phyloP scores from a whole-genome alignment of 2,329 filamentous ascomycete species.

The Plenodomus tracheiphilus region DNA sequence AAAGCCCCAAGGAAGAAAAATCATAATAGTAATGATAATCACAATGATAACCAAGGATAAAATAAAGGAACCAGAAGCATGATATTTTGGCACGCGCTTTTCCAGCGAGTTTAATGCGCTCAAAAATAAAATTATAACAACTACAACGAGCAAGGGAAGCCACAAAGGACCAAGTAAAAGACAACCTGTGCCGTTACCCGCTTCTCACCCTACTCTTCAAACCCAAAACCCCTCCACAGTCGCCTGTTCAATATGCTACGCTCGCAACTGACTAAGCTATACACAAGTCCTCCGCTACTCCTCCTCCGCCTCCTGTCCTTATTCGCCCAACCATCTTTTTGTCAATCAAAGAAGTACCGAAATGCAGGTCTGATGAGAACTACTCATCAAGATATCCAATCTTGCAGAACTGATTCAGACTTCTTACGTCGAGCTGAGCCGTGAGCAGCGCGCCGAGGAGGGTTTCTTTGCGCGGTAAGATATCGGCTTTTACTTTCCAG shows the following conservation, averaged over 20 bases:
- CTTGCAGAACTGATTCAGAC: conserved; percentile 47
- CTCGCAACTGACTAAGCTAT: background rate
- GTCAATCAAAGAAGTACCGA: background rate
- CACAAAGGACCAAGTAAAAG: background rate
- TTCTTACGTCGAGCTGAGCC: conserved; percentile 48
- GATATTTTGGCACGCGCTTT: no score
- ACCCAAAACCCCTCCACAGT: no score
- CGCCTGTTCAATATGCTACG: background rate
- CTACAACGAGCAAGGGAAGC: no score
- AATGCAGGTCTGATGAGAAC: background rate
- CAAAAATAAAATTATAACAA: no score
- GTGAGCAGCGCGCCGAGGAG: conserved; percentile 53
- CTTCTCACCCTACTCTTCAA: background rate
- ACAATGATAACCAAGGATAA: no score
- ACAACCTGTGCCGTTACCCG: background rate
- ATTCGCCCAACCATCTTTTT: background rate
- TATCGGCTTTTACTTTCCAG: conserved; percentile 45
- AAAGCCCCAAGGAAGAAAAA: no score
- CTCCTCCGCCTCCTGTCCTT: no score
- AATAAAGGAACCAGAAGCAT: no score
- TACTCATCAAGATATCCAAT: conserved; percentile 43
- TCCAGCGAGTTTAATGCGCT: no score
- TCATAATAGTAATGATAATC: no score
- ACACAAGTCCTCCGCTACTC: background rate
- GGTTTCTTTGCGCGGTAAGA: conserved; percentile 51